Base-by-base conservation (phyloP, 2,329 filamentous ascomycete genomes). In the Colletotrichum liaoningense region DNA sequence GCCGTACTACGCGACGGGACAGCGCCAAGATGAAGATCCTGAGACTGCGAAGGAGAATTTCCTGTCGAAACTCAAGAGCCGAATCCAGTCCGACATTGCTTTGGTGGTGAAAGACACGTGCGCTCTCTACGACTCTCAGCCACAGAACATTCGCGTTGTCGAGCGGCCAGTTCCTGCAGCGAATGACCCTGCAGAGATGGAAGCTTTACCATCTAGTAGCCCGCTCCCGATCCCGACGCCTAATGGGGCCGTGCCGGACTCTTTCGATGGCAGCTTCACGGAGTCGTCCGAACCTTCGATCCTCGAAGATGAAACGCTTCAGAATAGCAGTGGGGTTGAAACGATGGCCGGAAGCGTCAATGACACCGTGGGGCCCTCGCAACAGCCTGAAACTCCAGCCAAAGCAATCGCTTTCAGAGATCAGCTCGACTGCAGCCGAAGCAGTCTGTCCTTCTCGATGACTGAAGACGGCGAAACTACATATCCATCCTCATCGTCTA, bases 91-190 rank as follows among this genome's bases (percentile, higher is more conserved):
- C 9, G 88, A 89, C 67, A 83, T 89, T 26, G 83, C 85, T 54
- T 84, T 84, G 78, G 79, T 89, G 22, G 88, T 86, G 75, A 86
- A 83, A 74, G 88, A 90, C 74, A 89, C 88, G 1, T 86, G 86
- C 73, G 83, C 83, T 16, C 80, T 89, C 22, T 81, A 83, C 49
- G 77, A 77, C 58, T 72, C 77, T 35, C 79, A 80, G 19, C 70
- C 81, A 33, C 62, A 69, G 54, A 76, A 76, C 33, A 62, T 76
- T n/a, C 74, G 67, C 26, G 58, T 73, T 19, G 46, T 73, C 42
- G 74, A 76, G 58, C 69, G 69, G 9, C 58, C 71, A 8, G 67
- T 73, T 19, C 49, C 52, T 63, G 60, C 67, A 73, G 69, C 70
- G 65, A 66, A 63, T 52, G 69, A 73, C 73, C 69, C 69, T 67